Percentiles rank a stretch among this genome's conserved stretches.
phyloP scores from a whole-genome alignment of 768 basidiomycete genomes.

The Lactifluus piperatus region DNA sequence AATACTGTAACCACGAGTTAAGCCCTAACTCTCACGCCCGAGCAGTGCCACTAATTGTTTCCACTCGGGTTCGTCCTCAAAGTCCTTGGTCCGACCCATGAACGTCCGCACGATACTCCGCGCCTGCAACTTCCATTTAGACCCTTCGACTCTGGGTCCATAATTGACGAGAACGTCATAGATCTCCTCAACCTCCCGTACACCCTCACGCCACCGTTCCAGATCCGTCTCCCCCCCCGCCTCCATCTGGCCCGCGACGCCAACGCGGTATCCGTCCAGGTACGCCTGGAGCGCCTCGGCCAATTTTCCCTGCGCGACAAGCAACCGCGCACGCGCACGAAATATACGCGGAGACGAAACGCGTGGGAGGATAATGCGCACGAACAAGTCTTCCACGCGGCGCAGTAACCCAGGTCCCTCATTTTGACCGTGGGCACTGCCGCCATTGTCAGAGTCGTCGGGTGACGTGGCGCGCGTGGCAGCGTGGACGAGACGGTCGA shows the following conservation, averaged over 20 bases:
- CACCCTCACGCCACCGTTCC: conserved; percentile 64
- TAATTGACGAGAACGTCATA: conserved; percentile 79
- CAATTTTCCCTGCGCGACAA: conserved; percentile 65
- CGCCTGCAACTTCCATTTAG: conserved; percentile 80
- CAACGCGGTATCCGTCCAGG: conserved; percentile 75
- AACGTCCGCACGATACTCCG: conserved; percentile 84
- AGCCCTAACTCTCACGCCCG: too few species aligned
- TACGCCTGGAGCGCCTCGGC: conserved; percentile 74
- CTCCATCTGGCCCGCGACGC: conserved; percentile 51
- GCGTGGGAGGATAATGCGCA: conserved; percentile 70
- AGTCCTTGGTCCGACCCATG: conserved; percentile 75
- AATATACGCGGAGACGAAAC: conserved; percentile 74
- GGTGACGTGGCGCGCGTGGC: conserved; percentile 54
- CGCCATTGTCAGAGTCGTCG: conserved; percentile 29
- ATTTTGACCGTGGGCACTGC: conserved; percentile 39
- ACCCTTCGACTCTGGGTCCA: conserved; percentile 54
- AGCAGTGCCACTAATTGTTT: conserved; percentile 50
- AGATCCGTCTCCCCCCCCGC: conserved; percentile 64
- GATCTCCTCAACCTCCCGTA: conserved; percentile 72
- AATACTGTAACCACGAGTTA: too few species aligned
- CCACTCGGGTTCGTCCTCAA: conserved; percentile 89
- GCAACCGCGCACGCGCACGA: conserved; percentile 73
- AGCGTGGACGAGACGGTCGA: conserved; percentile 83
- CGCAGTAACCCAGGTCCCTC: conserved; percentile 58
- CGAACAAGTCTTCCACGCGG: conserved; percentile 66